Conservation (phyloP, 495 filamentous ascomycete species). For the Acidiella bohemica region DNA sequence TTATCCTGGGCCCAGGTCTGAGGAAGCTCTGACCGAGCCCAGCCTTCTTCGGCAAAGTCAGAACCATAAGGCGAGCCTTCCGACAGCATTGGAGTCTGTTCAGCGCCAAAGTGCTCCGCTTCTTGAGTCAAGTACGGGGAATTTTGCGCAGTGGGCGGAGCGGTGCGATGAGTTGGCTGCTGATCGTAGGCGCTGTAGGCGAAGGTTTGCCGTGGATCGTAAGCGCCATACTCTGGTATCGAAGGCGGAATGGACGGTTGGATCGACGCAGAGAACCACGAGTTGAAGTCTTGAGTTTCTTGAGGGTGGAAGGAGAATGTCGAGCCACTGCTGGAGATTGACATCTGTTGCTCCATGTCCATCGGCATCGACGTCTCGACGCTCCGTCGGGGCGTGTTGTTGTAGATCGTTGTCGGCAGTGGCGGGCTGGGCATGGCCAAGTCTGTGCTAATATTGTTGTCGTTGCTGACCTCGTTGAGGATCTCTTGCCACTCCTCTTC, state of each 20-base stretch:
- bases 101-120: neutral
- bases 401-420: neutral
- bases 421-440: neutral
- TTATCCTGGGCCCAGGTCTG: neutral
- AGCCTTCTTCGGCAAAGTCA: constrained; percentile 2
- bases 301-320: neutral
- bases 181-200: neutral
- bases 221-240: neutral
- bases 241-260: neutral
- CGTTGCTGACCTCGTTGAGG: neutral
- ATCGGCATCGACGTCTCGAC: neutral
- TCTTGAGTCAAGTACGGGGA: no score
- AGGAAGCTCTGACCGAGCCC: neutral
- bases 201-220: neutral
- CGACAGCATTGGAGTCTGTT: constrained; percentile 4
- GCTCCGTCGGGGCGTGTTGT: neutral
- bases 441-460: neutral
- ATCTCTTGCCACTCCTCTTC: constrained; percentile 3
- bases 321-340: neutral
- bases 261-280: neutral
- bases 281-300: neutral
- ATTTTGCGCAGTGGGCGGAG: neutral
- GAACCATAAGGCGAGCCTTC: constrained; percentile 1
- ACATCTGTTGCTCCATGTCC: neutral
- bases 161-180: neutral